These are phyloP conservation scores for Tolypocladium album DNA, from an alignment of 2,329 filamentous ascomycete species.

Conservation along the genomic window DNA sequence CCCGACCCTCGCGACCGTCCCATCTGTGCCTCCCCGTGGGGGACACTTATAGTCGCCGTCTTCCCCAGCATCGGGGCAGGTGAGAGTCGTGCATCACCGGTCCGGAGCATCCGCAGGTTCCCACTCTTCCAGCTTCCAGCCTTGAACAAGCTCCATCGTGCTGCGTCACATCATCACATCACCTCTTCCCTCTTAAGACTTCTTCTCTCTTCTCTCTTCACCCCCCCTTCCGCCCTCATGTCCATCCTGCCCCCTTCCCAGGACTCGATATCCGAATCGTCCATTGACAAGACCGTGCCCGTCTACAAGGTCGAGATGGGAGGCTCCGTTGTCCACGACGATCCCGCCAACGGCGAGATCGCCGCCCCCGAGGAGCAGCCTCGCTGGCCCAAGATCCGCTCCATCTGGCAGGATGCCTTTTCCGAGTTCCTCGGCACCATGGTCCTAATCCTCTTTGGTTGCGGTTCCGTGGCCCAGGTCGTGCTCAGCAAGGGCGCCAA, in stretches of 20 bases:
- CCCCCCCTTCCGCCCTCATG: constrained; percentile 13
- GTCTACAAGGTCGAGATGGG: constrained; percentile 21
- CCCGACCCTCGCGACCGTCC: background rate
- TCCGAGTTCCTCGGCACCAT: constrained; percentile 61
- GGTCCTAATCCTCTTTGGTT: constrained; percentile 57
- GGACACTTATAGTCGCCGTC: background rate
- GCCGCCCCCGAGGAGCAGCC: constrained; percentile 14
- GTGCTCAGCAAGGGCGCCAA: constrained; percentile 40
- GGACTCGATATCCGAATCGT: constrained; percentile 23
- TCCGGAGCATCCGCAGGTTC: background rate
- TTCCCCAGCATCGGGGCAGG: background rate
- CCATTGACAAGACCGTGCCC: constrained; percentile 18
- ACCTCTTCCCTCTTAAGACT: background rate
- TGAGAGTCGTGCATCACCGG: background rate
- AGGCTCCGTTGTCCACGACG: constrained; percentile 8
- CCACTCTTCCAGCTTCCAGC: background rate
- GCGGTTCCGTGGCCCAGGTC: constrained; percentile 62
- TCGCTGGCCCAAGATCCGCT: constrained; percentile 42
- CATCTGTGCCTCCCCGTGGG: background rate
- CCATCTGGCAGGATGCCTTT: constrained; percentile 44
- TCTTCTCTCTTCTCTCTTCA: background rate
- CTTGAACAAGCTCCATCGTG: background rate
- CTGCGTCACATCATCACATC: background rate
- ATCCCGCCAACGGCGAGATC: constrained; percentile 9
- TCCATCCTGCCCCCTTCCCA: constrained; percentile 11